Base-by-base conservation (phyloP, 345 rosid species). In the Atalantia buxifolia region DNA sequence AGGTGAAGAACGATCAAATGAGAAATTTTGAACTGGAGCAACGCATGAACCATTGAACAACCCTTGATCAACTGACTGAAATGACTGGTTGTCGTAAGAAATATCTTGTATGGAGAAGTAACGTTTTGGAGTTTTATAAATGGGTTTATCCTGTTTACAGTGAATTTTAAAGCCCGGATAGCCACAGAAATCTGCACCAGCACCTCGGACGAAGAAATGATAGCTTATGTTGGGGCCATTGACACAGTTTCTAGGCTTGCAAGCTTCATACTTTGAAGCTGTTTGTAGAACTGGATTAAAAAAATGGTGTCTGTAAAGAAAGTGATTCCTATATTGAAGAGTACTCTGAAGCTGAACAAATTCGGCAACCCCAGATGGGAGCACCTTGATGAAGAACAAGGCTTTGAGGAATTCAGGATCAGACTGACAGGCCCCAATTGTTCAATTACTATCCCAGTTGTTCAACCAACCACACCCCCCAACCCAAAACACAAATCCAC, bases 161-260 rank as follows among this genome's bases (percentile, higher is more conserved):
- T 4, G 31, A 74, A 82, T 63, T 3, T 57, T 42, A 50, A 86
- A 84, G 16, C 83, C 76, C 9, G 31, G 81, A 77, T 69, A 66
- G 66, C 86, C 86, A 64, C 86, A 83, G 69, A 36, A 69, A 9
- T 75, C 35, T 35, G 82, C 28, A 18, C 33, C 64, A 38, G 48
- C 69, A 24, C 9, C 62, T 2, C 1, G 53, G 57, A 84, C 71
- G 38, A 63, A 75, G 74, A 87, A 84, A 8, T 81, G 85, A 75
- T 79, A 81, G 62, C 83, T 84, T 77, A 87, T 79, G 12, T 79
- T 69, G 27, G 81, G 83, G 64, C 87, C 89, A 7, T 0, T 69
- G 28, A 81, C 80, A 13, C 84, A 84, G 71, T 24, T 80, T 69
- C 42, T 76, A 25, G 84, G 84, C 48, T 66, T 45, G 77, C 87